These are phyloP conservation scores for Magnaporthiopsis incrustans DNA, from an alignment of 2,329 filamentous ascomycete genomes.

Conservation along the genomic window DNA sequence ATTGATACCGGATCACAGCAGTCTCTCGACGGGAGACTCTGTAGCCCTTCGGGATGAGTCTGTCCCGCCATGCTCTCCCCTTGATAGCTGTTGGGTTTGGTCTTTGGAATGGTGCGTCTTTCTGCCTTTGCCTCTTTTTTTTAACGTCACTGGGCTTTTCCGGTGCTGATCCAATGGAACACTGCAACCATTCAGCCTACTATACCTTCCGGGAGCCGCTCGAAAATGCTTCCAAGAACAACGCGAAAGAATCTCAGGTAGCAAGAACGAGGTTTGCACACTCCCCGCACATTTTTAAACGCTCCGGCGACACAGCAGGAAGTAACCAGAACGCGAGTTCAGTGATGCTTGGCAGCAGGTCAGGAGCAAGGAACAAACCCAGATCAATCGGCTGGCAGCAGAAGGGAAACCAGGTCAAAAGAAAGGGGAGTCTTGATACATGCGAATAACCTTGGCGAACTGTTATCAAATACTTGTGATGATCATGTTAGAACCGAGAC, in stretches of 20 bases:
- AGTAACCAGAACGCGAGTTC: neutral
- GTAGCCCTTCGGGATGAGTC: constrained; percentile 6
- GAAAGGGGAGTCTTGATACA: neutral
- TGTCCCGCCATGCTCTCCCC: constrained; percentile 7
- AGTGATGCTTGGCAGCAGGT: neutral
- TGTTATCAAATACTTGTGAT: neutral
- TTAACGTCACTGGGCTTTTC: neutral
- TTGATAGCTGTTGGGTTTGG: constrained; percentile 23
- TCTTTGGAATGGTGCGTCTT: constrained; percentile 22
- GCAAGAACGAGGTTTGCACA: neutral
- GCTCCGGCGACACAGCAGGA: neutral
- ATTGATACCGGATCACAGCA: neutral
- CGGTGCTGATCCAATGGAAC: neutral
- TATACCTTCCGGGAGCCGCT: neutral
- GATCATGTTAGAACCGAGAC: neutral
- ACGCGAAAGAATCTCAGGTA: neutral
- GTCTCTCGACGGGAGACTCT: neutral
- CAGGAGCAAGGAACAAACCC: neutral
- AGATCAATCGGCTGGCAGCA: neutral
- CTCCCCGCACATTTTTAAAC: neutral
- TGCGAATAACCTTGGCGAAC: too few relatives aligned
- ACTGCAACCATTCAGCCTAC: neutral
- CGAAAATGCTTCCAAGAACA: neutral
- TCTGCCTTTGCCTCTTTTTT: neutral
- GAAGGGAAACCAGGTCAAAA: neutral